Percentiles rank a stretch among this genome's conserved stretches.
These are phyloP conservation scores for Nemania sp. DNA, from an alignment of 2,329 filamentous ascomycete species.

Conservation along the genomic window DNA sequence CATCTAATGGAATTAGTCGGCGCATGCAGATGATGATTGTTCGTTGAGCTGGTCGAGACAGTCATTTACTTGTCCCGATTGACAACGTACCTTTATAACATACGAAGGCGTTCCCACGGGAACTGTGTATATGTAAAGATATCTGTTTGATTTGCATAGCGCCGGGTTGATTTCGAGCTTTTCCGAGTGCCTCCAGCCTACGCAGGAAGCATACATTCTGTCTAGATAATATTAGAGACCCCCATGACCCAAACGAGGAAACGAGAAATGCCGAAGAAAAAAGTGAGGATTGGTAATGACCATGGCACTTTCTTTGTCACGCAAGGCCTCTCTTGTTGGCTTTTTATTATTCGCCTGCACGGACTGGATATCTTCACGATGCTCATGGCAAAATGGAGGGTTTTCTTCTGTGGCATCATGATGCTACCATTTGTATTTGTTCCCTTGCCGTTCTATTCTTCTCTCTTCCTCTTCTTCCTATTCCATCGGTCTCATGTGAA, in stretches of 20 bases:
- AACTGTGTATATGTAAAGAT: slow-evolving; percentile 41
- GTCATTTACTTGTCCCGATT: neutral
- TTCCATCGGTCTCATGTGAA: slow-evolving; percentile 14
- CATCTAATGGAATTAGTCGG: slow-evolving; percentile 53
- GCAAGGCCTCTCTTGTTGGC: neutral
- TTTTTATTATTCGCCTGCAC: slow-evolving; percentile 5
- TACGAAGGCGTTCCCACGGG: slow-evolving; percentile 18
- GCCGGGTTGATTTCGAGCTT: slow-evolving; percentile 39
- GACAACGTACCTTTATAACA: neutral
- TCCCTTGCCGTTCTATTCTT: slow-evolving; percentile 5
- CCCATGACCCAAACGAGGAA: slow-evolving; percentile 22
- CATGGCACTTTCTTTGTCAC: slow-evolving; percentile 7
- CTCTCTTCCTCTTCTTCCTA: slow-evolving; percentile 9
- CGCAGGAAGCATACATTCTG: slow-evolving; percentile 19
- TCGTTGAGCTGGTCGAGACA: slow-evolving; percentile 43
- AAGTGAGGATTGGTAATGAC: slow-evolving; percentile 13
- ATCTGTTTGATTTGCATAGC: slow-evolving; percentile 46
- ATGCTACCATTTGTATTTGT: slow-evolving; percentile 11
- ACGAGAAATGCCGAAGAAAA: slow-evolving; percentile 24
- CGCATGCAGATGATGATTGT: slow-evolving; percentile 69
- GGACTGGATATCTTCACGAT: slow-evolving; percentile 32
- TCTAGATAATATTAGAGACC: slow-evolving; percentile 31
- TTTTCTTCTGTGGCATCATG: slow-evolving; percentile 10
- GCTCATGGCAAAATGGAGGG: slow-evolving; percentile 14
- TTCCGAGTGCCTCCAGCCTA: slow-evolving; percentile 23